These are phyloP conservation scores for Pseudocercospora cruenta DNA, from an alignment of 2,329 filamentous ascomycete species.

Conservation along the genomic window DNA sequence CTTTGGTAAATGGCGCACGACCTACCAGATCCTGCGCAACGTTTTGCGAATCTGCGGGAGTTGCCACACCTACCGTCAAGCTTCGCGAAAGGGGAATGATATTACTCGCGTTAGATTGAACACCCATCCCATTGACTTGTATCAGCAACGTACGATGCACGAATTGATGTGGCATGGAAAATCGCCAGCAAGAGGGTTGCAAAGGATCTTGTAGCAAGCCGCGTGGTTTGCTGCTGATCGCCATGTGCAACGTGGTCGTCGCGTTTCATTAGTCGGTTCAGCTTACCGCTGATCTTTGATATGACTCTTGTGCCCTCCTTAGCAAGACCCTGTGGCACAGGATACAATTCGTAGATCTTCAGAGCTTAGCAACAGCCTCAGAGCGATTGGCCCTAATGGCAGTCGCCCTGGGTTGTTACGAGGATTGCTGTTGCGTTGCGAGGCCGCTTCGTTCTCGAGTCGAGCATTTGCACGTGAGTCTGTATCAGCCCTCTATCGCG, in stretches of 20 bases:
- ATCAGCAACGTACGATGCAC: neutral
- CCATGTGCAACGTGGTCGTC: neutral
- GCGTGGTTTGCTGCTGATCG: slow-evolving; percentile 1
- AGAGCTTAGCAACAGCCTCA: neutral
- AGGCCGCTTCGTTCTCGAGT: neutral
- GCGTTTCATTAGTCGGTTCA: neutral
- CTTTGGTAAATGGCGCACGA: neutral
- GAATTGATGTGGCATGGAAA: neutral
- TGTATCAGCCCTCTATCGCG: neutral
- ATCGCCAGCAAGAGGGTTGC: neutral
- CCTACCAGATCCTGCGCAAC: neutral
- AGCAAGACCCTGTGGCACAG: no score
- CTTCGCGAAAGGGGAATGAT: no score
- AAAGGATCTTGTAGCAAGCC: neutral
- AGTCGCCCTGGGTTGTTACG: neutral
- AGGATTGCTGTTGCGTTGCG: neutral
- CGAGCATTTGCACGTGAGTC: neutral
- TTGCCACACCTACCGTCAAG: neutral
- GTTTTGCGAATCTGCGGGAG: neutral
- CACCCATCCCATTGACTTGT: no score
- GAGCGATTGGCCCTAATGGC: neutral
- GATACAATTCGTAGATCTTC: neutral
- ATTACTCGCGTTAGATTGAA: no score
- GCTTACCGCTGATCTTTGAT: neutral
- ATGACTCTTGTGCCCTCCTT: neutral